Evolutionary conservation across 331 rosid genomes (phyloP).

Genomic region (Rhamnella rubrinervis): DNA sequence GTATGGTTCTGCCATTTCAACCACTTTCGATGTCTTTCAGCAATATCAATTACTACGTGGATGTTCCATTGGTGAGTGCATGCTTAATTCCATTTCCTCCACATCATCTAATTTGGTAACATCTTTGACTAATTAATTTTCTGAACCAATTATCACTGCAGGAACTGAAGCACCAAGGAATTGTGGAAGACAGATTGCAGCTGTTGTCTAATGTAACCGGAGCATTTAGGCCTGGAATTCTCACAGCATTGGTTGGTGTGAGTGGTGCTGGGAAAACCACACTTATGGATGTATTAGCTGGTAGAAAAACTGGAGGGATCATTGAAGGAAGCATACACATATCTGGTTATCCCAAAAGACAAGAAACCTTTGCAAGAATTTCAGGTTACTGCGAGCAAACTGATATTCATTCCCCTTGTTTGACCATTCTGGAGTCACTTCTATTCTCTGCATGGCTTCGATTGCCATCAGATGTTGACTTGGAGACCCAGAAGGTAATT

Average conservation of each 20-base stretch:
- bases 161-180: constrained; percentile 96
- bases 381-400: constrained; percentile 99
- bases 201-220: constrained; percentile 83
- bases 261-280: constrained; percentile 99
- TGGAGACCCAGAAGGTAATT: constrained; percentile 69
- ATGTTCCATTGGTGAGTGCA: constrained; percentile 75
- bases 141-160: constrained; percentile 54
- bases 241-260: constrained; percentile 97
- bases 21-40: constrained; percentile 90
- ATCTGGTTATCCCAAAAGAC: constrained; percentile 92
- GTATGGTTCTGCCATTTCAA: constrained; percentile 99
- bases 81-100: constrained; percentile 10
- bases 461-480: constrained; percentile 76
- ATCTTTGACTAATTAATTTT: constrained; percentile 25
- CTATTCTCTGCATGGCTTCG: constrained; percentile 98
- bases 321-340: constrained; percentile 76
- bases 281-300: constrained; percentile 97
- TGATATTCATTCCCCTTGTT: constrained; percentile 95
- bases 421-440: constrained; percentile 88
- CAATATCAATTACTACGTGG: constrained; percentile 84
- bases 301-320: constrained; percentile 95
- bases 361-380: constrained; percentile 94
- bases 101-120: constrained; percentile 14
- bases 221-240: constrained; percentile 94
- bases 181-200: constrained; percentile 79